These are phyloP conservation scores for Venturia pyrina DNA, from an alignment of 2,329 filamentous ascomycete species.

Conservation along the genomic window DNA sequence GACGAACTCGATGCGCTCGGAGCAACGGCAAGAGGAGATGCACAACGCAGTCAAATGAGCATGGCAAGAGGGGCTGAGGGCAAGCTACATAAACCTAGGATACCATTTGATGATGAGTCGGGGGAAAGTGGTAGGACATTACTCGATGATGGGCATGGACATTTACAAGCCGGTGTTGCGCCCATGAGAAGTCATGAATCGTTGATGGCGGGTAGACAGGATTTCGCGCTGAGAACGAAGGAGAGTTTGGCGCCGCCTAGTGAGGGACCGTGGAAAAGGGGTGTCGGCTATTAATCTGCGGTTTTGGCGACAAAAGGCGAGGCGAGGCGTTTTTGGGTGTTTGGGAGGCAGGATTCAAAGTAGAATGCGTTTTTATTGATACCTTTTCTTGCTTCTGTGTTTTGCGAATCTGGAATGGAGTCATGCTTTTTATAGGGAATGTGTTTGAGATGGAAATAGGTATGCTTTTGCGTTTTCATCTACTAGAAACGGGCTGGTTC, in stretches of 20 bases:
- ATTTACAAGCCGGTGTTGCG: neutral
- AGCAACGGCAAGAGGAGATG: constrained; percentile 11
- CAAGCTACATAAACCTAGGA: neutral
- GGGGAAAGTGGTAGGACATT: neutral
- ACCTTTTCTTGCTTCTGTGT: too few relatives aligned
- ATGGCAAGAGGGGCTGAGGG: neutral
- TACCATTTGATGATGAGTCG: neutral
- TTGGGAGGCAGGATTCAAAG: too few relatives aligned
- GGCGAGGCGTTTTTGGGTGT: too few relatives aligned
- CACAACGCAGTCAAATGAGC: neutral
- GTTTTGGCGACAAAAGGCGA: too few relatives aligned
- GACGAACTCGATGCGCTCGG: constrained; percentile 62
- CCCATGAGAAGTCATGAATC: neutral
- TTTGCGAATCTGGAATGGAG: too few relatives aligned
- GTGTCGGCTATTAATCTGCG: neutral
- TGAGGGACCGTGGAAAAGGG: constrained; percentile 35
- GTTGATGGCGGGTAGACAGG: neutral
- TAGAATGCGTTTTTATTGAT: too few relatives aligned
- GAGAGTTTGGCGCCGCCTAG: constrained; percentile 21
- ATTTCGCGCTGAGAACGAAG: neutral
- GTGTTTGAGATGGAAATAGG: too few relatives aligned
- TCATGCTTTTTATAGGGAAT: too few relatives aligned
- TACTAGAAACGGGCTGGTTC: too few relatives aligned
- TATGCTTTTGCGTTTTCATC: too few relatives aligned
- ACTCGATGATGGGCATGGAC: neutral